phyloP scores from a whole-genome alignment of 2,329 filamentous ascomycete species.

The Colletotrichum sp. region DNA sequence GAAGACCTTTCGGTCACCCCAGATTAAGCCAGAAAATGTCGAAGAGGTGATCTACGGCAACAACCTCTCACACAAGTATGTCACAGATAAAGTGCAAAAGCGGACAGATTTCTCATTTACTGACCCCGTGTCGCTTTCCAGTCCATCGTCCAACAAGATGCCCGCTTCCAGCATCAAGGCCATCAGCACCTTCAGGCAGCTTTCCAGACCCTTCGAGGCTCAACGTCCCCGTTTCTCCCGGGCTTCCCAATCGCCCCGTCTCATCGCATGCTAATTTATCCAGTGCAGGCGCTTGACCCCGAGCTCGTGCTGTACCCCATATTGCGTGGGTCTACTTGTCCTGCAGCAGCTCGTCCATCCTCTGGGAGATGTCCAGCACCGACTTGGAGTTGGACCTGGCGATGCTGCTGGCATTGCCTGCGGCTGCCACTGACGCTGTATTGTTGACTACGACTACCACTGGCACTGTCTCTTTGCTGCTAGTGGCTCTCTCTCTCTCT shows the following conservation, averaged over 20 bases:
- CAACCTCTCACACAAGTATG: not conserved
- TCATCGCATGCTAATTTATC: not conserved
- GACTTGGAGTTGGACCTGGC: no score
- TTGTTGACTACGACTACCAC: rapidly evolving
- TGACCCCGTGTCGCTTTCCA: not conserved
- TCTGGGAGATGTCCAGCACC: not conserved
- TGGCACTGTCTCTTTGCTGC: not conserved
- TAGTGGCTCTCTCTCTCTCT: no score
- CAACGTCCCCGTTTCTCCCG: not conserved
- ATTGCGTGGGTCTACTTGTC: not conserved
- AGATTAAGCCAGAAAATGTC: not conserved
- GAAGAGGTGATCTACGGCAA: not conserved
- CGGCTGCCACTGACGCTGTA: not conserved
- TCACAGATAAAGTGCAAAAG: not conserved
- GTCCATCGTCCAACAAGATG: not conserved
- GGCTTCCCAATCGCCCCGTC: not conserved
- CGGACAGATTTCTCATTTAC: not conserved
- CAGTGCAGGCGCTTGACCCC: not conserved
- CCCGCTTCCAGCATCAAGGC: not conserved
- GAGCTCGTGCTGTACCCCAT: not conserved
- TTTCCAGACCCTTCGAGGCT: not conserved
- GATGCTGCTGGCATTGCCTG: no score
- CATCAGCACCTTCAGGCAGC: not conserved
- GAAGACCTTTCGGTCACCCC: not conserved
- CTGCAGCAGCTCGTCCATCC: not conserved